Evolutionary conservation across 257 asterid genomes (phyloP), one percentile per base, ranked within the genome.

Genomic region (Galeopsis tetrahit): DNA sequence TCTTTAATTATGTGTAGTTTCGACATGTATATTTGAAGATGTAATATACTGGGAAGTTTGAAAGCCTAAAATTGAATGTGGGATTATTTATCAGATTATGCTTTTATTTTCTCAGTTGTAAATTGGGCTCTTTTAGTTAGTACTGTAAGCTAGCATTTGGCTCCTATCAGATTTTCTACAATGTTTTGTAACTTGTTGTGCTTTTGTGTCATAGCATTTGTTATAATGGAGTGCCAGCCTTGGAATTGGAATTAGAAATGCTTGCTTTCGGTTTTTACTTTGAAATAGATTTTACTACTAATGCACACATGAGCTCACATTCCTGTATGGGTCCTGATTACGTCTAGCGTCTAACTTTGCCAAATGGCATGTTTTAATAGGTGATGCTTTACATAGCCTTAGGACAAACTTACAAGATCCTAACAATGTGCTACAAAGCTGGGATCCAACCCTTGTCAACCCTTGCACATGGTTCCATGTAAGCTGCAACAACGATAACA

Each of bases 401-500:
- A 80, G 97, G 80, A 73, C 90, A 55, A 95, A 84, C 84, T 86
- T 95, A 78, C 85, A 81, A 39, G 99, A 95, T 83, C 99, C 98
- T 5, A 88, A 90, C 86, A 95, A 87, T 77, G 99, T 92, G 71
- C 75, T 95, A 31, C 98, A 90, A 75, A 95, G 98, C 84, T 95
- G 99, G 99, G 99, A 95, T 71, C 98, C 99, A 31, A 95, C 99
- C 62, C 97, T 92, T 69, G 99, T 92, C 85, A 92, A 95, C 74
- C 99, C 99, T 11, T 95, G 99, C 81, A 92, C 98, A 74, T 95
- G 99, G 99, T 95, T 95, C 77, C 99, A 95, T 65, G 99, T 95
- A 62, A 95, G 98, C 64, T 95, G 99, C 88, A 92, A 95, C 87
- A 90, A 88, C 43, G 98, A 92, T 68, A 90, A 90, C 84, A 92